Base-by-base conservation (phyloP, 148 eudicot species). In the Rhododendron vialii region DNA sequence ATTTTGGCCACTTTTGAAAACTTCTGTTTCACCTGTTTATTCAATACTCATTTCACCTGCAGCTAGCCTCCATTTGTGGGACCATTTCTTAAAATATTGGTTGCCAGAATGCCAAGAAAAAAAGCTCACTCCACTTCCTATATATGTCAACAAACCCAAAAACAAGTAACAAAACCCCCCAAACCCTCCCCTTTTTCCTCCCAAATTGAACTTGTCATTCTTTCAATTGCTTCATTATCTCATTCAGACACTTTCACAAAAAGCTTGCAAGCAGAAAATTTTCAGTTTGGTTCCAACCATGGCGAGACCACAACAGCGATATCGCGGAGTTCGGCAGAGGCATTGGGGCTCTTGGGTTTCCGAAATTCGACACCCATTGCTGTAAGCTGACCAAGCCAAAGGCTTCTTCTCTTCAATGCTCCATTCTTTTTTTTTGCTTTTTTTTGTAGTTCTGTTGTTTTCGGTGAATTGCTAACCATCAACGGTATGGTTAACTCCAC, bases 271-370 rank as follows among this genome's bases (percentile, higher is more conserved):
- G 47, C 15, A 1, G 24, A 80, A 80, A 80, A 33, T 17, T 80
- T 50, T 79, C 61, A 48, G 2, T 78, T 78, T 9, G 7, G 50
- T 8, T 18, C 43, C 83, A n/a, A 28, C 85, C 81, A 92, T 92
- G 94, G 90, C 88, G 36, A 86, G 92, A 78, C 89, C 94, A 8
- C 92, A 91, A 78, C 94, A 91, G 57, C 88, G 93, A 5, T 92
- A 87, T 76, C 89, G 94, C 3, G 92, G 94, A 17, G 95, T 93
- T 45, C 91, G 95, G 17, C 95, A 93, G 73, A 82, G 93, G 85
- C 93, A 91, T 69, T 93, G 95, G 93, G 93, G 95, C n/a, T 92
- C 95, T 80, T 93, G 95, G 95, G 93, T 93, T 22, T 91, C 93
- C 85, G 95, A 94, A 88, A 93, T 93, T n/a, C 94, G 95, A 80